Evolutionary conservation across 306 rosid species (phyloP), one percentile per base, ranked within the genome.

Genomic region (Glycine soja): DNA sequence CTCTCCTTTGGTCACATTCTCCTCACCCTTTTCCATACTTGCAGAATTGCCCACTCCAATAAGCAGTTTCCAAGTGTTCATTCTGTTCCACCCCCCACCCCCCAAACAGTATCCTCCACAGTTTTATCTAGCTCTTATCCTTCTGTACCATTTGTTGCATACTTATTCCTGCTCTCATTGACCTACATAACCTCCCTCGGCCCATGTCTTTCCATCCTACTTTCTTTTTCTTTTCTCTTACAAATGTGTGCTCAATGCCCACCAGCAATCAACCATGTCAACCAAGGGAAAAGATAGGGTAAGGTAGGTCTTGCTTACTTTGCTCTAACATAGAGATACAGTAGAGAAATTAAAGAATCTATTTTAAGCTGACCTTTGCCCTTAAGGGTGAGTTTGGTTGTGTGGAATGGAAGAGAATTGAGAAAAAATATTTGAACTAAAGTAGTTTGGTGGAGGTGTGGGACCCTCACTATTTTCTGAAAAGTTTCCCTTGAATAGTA

Each of bases 251-350:
- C 24, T 58, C 16, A 67, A 52, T 66, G 57, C 43, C 75, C 67
- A 12, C 6, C 32, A 57, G 36, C 30, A 24, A 24, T 24, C 30
- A 24, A 24, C 30, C 30, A 74, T 74, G 68, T 34, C 62, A 74
- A 80, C 78, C 67, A 10, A 9, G 43, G 24, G 10, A 24, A 79
- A 40, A 5, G 43, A 40, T 40, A 40, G 43, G 43, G 43, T 40
- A 36, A 74, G 42, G 40, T 18, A 12, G 75, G 51, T 32, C 70
- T 19, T 75, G 36, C 36, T 19, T 50, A 52, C 19, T 50, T 42
- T 63, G 24, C 74, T 76, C 66, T 81, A 74, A 53, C 66, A 58
- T 6, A 12, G 53, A 64, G 50, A 81, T 32, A 50, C 18, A 38
- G 14, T n/a, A 53, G 32, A 13, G 14, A 48, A 81, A 72, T 42